Percentiles rank a stretch among this genome's conserved stretches.
Evolutionary conservation across 805 yeast genomes (phyloP).

Genomic region (Zygoascus flipseniorum): DNA sequence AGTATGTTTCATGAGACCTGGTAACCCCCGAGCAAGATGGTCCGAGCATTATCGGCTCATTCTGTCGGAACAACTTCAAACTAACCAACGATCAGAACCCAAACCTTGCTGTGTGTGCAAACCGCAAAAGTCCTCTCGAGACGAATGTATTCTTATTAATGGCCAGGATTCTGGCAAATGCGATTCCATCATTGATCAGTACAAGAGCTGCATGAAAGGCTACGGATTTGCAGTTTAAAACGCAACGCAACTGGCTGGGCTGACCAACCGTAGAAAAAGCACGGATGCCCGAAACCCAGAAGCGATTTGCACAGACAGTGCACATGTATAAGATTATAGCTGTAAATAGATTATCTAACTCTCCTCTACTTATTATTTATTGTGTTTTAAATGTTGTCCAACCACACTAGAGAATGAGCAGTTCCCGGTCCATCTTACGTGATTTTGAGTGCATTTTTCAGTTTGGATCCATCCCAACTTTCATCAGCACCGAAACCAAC

Average conservation of each 20-base stretch:
- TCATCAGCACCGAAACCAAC: no score
- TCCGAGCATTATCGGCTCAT: background rate
- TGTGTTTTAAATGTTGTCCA: no score
- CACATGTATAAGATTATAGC: background rate
- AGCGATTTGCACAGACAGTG: no score
- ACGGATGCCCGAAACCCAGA: no score
- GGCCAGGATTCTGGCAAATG: slow-evolving; percentile 85
- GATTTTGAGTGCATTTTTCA: no score
- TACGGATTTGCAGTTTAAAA: slow-evolving; percentile 54
- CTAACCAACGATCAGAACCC: slow-evolving; percentile 38
- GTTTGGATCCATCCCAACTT: no score
- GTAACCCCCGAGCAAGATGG: background rate
- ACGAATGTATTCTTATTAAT: slow-evolving; percentile 73
- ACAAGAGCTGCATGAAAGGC: slow-evolving; percentile 86
- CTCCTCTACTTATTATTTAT: background rate
- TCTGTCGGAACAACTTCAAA: background rate
- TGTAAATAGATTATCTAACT: background rate
- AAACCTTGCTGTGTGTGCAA: slow-evolving; percentile 97
- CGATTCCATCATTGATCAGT: slow-evolving; percentile 55
- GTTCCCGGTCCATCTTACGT: no score
- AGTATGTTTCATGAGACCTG: background rate
- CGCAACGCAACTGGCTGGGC: background rate
- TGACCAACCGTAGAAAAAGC: no score
- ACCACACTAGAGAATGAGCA: no score
- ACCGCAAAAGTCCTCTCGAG: slow-evolving; percentile 72